These are phyloP conservation scores for Alternaria novae-zelandiae DNA, from an alignment of 2,329 filamentous ascomycete species.

Conservation along the genomic window DNA sequence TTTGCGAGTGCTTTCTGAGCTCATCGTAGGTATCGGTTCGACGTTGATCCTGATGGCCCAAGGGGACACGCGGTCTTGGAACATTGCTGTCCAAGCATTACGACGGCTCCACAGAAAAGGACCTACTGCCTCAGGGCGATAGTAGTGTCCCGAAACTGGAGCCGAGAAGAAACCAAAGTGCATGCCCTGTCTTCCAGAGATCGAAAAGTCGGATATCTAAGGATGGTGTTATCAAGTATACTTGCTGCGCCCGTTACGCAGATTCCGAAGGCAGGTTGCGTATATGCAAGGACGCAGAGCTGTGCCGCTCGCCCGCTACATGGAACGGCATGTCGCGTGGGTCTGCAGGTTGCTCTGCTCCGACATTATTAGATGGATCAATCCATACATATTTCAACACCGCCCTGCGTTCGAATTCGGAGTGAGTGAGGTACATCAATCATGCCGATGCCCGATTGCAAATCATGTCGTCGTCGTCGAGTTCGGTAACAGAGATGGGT, in stretches of 20 bases:
- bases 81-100: neutral
- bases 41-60: neutral
- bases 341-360: neutral
- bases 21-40: neutral
- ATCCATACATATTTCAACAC: neutral
- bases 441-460: neutral
- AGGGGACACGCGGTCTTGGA: neutral
- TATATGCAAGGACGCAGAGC: neutral
- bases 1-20: neutral
- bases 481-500: accelerated
- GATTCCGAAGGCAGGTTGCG: neutral
- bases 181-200: neutral
- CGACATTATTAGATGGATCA: neutral
- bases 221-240: neutral
- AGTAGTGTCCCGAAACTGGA: neutral
- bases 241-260: neutral
- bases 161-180: neutral
- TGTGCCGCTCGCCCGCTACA: neutral
- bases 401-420: accelerated
- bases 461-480: neutral
- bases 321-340: neutral
- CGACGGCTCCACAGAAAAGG: neutral
- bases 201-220: neutral
- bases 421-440: neutral
- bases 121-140: neutral